Evolutionary conservation across 495 filamentous ascomycete species (phyloP).

Genomic region (Penicillium chermesinum): DNA sequence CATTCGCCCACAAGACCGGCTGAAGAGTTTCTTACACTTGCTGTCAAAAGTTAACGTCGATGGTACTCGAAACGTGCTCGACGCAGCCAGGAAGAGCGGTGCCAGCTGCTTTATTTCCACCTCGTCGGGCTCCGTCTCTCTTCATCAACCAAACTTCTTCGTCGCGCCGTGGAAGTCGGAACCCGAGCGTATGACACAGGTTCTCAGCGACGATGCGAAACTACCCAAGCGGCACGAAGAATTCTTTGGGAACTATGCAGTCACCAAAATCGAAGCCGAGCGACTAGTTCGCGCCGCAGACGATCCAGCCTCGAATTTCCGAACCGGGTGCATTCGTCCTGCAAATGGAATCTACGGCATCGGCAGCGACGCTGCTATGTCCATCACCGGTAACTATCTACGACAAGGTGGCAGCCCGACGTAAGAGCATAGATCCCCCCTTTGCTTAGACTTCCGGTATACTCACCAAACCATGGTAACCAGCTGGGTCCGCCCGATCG

Average conservation of each 20-base stretch:
- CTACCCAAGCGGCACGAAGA: slow-evolving; percentile 39
- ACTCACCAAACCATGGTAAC: slow-evolving; percentile 5
- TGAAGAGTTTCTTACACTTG: slow-evolving; percentile 37
- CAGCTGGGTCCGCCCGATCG: slow-evolving; percentile 45
- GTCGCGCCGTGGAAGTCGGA: slow-evolving; percentile 42
- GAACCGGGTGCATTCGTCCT: slow-evolving; percentile 54
- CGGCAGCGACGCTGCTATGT: slow-evolving; percentile 42
- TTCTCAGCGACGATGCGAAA: slow-evolving; percentile 41
- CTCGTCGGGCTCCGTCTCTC: slow-evolving; percentile 47
- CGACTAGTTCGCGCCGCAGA: slow-evolving; percentile 45
- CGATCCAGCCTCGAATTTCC: slow-evolving; percentile 33
- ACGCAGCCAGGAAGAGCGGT: slow-evolving; percentile 40
- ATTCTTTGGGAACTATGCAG: slow-evolving; percentile 55
- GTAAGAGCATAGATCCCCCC: slow-evolving; percentile 22
- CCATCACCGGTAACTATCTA: slow-evolving; percentile 39
- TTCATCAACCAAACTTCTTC: slow-evolving; percentile 44
- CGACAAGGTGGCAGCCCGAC: slow-evolving; percentile 31
- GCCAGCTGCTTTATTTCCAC: slow-evolving; percentile 52
- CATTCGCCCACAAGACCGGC: slow-evolving; percentile 47
- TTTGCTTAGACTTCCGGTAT: neutral
- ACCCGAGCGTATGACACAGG: slow-evolving; percentile 38
- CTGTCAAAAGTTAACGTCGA: slow-evolving; percentile 50
- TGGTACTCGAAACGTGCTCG: slow-evolving; percentile 47
- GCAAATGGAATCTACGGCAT: slow-evolving; percentile 56
- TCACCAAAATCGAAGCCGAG: slow-evolving; percentile 51